Evolutionary conservation across 2,329 filamentous ascomycete genomes (phyloP).

Genomic region (Colletotrichum lentis): DNA sequence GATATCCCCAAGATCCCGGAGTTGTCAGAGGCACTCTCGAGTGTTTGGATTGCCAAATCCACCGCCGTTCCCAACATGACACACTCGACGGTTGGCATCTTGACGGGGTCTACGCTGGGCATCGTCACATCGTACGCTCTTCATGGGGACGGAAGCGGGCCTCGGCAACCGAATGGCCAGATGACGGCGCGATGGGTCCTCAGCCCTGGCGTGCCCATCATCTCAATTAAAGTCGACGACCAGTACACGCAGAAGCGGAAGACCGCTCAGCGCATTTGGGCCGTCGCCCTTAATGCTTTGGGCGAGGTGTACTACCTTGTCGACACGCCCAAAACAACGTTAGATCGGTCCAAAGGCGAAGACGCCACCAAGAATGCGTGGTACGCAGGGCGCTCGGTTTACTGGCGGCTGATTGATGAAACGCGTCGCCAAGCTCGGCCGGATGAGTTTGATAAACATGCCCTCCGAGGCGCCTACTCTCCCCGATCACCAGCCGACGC

Average conservation of each 20-base stretch:
- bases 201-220: constrained; percentile 90
- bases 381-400: constrained; percentile 78
- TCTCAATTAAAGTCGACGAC: constrained; percentile 84
- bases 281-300: constrained; percentile 90
- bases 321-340: constrained; percentile 68
- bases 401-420: constrained; percentile 82
- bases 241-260: constrained; percentile 77
- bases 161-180: constrained; percentile 75
- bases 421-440: constrained; percentile 76
- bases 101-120: constrained; percentile 84
- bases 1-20: constrained; percentile 81
- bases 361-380: constrained; percentile 75
- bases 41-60: constrained; percentile 91
- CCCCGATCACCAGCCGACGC: constrained; percentile 79
- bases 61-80: constrained; percentile 74
- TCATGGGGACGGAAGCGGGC: constrained; percentile 65
- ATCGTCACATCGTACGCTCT: constrained; percentile 84
- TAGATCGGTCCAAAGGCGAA: constrained; percentile 58
- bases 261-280: constrained; percentile 79
- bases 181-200: constrained; percentile 89
- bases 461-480: constrained; percentile 77
- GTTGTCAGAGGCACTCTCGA: constrained; percentile 74
- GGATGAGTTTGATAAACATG: constrained; percentile 76
- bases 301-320: constrained; percentile 90
- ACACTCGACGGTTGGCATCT: constrained; percentile 79